phyloP scores from a whole-genome alignment of 805 yeast species.

The Candida michaelii region DNA sequence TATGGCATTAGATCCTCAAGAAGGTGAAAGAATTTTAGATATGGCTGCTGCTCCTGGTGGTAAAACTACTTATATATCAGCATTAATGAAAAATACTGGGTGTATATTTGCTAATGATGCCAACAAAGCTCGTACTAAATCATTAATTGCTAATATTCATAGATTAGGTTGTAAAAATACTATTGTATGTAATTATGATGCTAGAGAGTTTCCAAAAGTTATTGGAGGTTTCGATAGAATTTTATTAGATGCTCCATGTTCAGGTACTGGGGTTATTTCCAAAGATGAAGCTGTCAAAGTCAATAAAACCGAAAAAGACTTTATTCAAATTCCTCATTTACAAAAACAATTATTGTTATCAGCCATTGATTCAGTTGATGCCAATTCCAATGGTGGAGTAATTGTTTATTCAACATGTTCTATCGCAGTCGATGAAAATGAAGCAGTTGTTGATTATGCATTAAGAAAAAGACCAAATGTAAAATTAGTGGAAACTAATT shows the following conservation, averaged over 20 bases:
- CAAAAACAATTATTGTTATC: constrained; percentile 91
- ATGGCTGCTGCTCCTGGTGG: constrained; percentile 99
- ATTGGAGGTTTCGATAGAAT: constrained; percentile 98
- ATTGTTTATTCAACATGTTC: constrained; percentile 98
- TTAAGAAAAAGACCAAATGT: constrained; percentile 95
- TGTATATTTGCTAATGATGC: constrained; percentile 96
- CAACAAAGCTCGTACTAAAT: constrained; percentile 93
- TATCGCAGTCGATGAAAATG: constrained; percentile 97
- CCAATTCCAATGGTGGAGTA: constrained; percentile 89
- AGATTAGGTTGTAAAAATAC: constrained; percentile 96
- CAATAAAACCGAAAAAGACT: constrained; percentile 92
- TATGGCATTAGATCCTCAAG: constrained; percentile 97
- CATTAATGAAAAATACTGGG: constrained; percentile 97
- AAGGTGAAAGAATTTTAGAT: constrained; percentile 90
- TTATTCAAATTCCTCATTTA: constrained; percentile 92
- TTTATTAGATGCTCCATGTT: constrained; percentile 96
- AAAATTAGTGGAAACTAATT: constrained; percentile 86
- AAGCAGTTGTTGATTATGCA: constrained; percentile 97
- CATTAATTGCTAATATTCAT: constrained; percentile 95
- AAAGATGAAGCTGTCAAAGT: constrained; percentile 95
- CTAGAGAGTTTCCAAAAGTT: constrained; percentile 96
- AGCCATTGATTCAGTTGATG: constrained; percentile 97
- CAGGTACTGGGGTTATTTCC: constrained; percentile 99
- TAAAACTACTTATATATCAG: constrained; percentile 91
- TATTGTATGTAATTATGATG: constrained; percentile 95